Conservation (phyloP, 352 stramenopile genomes). For the Lagenidium giganteum region DNA sequence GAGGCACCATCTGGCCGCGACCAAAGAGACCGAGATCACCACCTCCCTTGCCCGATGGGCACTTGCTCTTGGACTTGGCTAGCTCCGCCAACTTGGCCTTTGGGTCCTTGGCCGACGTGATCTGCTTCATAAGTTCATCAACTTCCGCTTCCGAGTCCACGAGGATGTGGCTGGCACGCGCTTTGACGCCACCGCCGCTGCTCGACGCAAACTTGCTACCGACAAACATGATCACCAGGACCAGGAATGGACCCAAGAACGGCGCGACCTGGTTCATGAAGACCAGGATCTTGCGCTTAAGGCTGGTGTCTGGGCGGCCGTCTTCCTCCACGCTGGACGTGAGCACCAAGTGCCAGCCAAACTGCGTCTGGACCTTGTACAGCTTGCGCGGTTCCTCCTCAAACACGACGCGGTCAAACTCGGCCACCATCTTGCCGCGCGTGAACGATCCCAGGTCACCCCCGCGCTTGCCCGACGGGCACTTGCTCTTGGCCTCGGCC, state of each 20-base stretch:
- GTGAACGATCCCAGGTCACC: constrained; percentile 26
- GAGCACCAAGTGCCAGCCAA: constrained; percentile 33
- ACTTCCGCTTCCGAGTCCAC: constrained; percentile 64
- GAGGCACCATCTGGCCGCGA: constrained; percentile 68
- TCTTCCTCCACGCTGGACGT: constrained; percentile 21
- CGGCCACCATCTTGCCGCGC: constrained; percentile 26
- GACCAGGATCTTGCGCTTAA: no score
- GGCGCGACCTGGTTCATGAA: constrained; percentile 15
- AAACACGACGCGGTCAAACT: constrained; percentile 28
- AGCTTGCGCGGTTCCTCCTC: constrained; percentile 18
- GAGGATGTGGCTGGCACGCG: constrained; percentile 79
- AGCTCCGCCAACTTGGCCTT: constrained; percentile 62
- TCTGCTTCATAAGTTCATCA: constrained; percentile 49
- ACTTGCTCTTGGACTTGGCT: constrained; percentile 68
- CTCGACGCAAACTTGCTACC: constrained; percentile 12
- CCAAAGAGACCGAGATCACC: constrained; percentile 71
- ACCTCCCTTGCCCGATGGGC: constrained; percentile 52
- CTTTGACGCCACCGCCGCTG: constrained; percentile 19
- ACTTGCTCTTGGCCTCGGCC: constrained; percentile 30
- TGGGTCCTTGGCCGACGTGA: constrained; percentile 39
- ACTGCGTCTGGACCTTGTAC: constrained; percentile 38
- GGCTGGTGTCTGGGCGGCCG: constrained; percentile 13
- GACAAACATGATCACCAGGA: constrained; percentile 22
- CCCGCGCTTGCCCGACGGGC: constrained; percentile 18
- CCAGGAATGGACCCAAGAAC: constrained; percentile 17